A percentile compares a stretch with the other conserved stretches of the same genome.
These are phyloP conservation scores for Coix lacrymajobi DNA, from an alignment of 176 grass and related monocot genomes.

Conservation along the genomic window DNA sequence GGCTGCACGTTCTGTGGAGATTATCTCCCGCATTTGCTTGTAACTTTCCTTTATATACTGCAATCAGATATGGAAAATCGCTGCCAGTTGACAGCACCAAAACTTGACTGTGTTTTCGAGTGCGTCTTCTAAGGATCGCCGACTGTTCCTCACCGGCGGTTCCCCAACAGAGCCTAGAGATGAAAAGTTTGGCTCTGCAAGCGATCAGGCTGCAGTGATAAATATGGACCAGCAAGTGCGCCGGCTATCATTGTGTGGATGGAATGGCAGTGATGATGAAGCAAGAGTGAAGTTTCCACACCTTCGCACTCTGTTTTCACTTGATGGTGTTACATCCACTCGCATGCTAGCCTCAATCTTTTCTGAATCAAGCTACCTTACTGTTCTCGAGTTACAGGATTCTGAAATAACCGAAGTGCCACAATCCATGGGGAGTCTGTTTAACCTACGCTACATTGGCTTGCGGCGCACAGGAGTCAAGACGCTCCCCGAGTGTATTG, in stretches of 20 bases:
- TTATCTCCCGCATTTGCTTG: too few relatives aligned
- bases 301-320: slow-evolving; percentile 22
- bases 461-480: slow-evolving; percentile 31
- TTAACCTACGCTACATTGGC: slow-evolving; percentile 37
- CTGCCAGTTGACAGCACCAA: too few relatives aligned
- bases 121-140: too few relatives aligned
- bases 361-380: slow-evolving; percentile 9
- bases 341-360: neutral
- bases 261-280: neutral
- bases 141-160: too few relatives aligned
- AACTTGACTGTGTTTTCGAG: too few relatives aligned
- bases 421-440: slow-evolving; percentile 14
- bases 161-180: too few relatives aligned
- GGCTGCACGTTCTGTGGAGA: too few relatives aligned
- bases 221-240: neutral
- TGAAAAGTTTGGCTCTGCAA: slow-evolving; percentile 19
- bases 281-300: neutral
- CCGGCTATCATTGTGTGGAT: slow-evolving; percentile 18
- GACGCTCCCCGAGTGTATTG: slow-evolving; percentile 26
- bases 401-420: slow-evolving; percentile 21
- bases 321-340: neutral
- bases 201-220: neutral
- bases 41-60: too few relatives aligned
- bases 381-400: slow-evolving; percentile 33
- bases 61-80: too few relatives aligned